A percentile compares a stretch with the other conserved stretches of the same genome.
Evolutionary conservation across 192 early-diverging fungal genomes (phyloP).

Genomic region (Cladochytrium replicatum): DNA sequence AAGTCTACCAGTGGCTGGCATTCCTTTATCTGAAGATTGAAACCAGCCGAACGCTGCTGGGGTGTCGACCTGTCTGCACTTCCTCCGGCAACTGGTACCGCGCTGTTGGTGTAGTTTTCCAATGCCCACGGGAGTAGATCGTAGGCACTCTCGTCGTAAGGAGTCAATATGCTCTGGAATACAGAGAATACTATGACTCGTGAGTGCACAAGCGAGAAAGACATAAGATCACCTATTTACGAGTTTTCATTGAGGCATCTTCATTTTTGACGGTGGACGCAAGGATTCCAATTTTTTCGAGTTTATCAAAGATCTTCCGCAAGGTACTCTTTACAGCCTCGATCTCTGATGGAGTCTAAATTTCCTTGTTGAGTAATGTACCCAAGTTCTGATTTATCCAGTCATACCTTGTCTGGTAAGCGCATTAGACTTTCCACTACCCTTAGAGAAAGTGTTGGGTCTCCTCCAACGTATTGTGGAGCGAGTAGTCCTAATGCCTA

Average conservation of each 20-base stretch:
- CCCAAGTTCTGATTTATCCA: neutral
- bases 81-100: constrained; percentile 8
- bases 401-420: constrained; percentile 32
- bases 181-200: constrained; percentile 26
- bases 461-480: constrained; percentile 27
- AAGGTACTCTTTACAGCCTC: constrained; percentile 37
- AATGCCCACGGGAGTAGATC: constrained; percentile 47
- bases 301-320: constrained; percentile 30
- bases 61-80: neutral
- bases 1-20: constrained; percentile 31
- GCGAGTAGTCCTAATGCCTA: constrained; percentile 40
- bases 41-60: too few species aligned
- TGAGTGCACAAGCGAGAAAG: too few species aligned
- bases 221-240: too few species aligned
- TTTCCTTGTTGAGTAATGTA: neutral
- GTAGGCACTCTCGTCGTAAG: constrained; percentile 38
- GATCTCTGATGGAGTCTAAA: constrained; percentile 32
- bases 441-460: constrained; percentile 28
- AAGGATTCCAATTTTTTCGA: neutral
- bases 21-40: constrained; percentile 13
- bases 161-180: constrained; percentile 36
- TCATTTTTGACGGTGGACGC: neutral
- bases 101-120: constrained; percentile 22
- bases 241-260: neutral
- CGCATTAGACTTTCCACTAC: constrained; percentile 31